Conservation (phyloP, 352 stramenopile species). For the Phytopythium montanum region DNA sequence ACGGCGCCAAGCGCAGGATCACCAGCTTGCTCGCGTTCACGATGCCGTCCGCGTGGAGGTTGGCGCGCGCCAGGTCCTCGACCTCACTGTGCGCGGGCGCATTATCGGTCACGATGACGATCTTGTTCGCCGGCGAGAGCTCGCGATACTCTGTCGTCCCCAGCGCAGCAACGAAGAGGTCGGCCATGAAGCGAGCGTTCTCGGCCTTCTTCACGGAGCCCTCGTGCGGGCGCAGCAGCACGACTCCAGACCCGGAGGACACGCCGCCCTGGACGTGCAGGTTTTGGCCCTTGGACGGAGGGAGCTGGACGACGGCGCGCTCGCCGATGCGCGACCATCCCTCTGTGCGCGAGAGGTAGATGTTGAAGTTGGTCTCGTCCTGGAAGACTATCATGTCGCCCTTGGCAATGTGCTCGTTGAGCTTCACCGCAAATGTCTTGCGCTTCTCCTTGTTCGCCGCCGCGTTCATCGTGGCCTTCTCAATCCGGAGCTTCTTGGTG, state of each 20-base stretch:
- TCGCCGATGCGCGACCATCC: constrained; percentile 11
- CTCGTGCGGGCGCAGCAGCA: constrained; percentile 18
- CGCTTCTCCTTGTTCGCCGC: neutral
- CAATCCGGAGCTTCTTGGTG: neutral
- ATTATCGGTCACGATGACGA: constrained; percentile 23
- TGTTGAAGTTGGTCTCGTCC: constrained; percentile 21
- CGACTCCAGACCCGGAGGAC: constrained; percentile 2
- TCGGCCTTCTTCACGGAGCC: constrained; percentile 14
- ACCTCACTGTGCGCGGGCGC: constrained; percentile 9
- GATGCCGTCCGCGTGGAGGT: constrained; percentile 11
- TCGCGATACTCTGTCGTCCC: constrained; percentile 9
- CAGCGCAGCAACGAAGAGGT: constrained; percentile 16
- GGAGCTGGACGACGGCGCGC: constrained; percentile 6
- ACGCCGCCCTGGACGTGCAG: constrained; percentile 13
- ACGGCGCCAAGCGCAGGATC: constrained; percentile 7
- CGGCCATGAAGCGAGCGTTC: constrained; percentile 15
- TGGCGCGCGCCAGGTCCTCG: constrained; percentile 3
- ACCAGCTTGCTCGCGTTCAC: constrained; percentile 10
- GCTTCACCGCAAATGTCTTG: neutral
- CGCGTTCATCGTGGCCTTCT: neutral
- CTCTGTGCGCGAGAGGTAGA: constrained; percentile 16
- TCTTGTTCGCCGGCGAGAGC: constrained; percentile 10
- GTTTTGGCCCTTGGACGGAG: constrained; percentile 15
- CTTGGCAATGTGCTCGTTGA: constrained; percentile 9
- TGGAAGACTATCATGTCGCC: constrained; percentile 23